Evolutionary conservation across 1,284 basidiomycete species (phyloP), one percentile per base, ranked within the genome.

Genomic region (Tilletia indica): DNA sequence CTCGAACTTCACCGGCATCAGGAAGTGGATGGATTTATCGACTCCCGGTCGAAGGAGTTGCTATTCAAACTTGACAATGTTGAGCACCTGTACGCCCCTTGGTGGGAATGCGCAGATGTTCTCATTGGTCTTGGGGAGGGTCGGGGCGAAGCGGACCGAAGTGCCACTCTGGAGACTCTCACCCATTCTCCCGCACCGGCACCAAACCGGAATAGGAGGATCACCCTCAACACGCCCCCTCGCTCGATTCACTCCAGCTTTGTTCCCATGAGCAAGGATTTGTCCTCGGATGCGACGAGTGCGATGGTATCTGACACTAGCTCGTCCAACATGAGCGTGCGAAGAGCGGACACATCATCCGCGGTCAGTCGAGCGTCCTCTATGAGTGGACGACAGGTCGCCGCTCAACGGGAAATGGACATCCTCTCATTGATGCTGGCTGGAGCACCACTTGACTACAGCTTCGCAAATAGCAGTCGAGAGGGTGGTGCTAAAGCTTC

Each of bases 51-150:
- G 3, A 69, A 70, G 2, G 72, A 69, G 1, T 67, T 64, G 19
- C 68, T 72, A 14, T 68, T 68, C 39, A 77, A 74, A 21, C 38
- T 69, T 12, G 16, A 39, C 56, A 16, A 19, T n/a, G 25, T 71
- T 21, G 70, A 71, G 34, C n/a, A 48, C 25, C 34, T 25, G 25
- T 67, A 54, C 45, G 54, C 67, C 8, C 45, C 42, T 11, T 80
- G 78, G 78, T 73, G 78, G 31, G 78, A 80, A 16, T 78, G 77
- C 36, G 78, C 78, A 16, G 78, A 80, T 19, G 78, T 80, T 12
- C 73, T 80, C 19, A 76, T 80, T 21, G 77, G 76, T 0, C 68
- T 80, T 0, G 78, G 76, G 2, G 72, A 80, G 36, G 78, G 78
- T 5, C 70, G 75, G 5, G 68, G 72, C 38, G 77, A 78, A 39